Evolutionary conservation across 495 filamentous ascomycete genomes (phyloP), one percentile per base, ranked within the genome.

Genomic region (Hypoxylon lenormandii): DNA sequence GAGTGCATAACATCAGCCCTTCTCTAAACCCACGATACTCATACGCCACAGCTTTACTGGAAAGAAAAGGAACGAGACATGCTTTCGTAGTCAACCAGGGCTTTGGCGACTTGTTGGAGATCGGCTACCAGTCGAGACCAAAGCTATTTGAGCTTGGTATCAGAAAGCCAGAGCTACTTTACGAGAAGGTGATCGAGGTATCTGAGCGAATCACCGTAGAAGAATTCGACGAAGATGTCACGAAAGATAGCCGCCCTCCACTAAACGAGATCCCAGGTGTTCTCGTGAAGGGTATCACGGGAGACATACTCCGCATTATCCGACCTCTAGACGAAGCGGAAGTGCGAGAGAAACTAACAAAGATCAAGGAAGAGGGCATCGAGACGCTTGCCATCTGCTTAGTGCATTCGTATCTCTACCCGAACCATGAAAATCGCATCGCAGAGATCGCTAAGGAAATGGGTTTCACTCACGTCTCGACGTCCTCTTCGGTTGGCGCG

Each of bases 61-160:
- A 98, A 79, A 80, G 95, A 60, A 98, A 98, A 78, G 95, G 95
- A 7, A 94, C 97, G 75, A 88, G 88, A 69, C 96, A 96, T 63
- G 94, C 89, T 3, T 85, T 98, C 71, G 86, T 98, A 36, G 93
- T 96, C 13, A 97, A 95, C 4, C 90, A 92, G 74, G 95, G 95
- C 0, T 98, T 98, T 79, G 90, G 89, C 42, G 94, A 98, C 79
- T 92, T 94, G 64, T 83, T 98, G 21, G 89, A 91, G 42, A 95
- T 94, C 64, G 92, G 91, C 22, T 93, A 94, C 76, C 92, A 95
- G 74, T 91, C 89, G 11, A 82, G 92, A 1, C 92, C 92, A 4
- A 88, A 87, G 67, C 92, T 95, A 60, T 95, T 95, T 64, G 92
- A 95, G 70, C 79, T 95, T 26, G 88, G 87, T 7, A 93, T 94